A percentile compares a stretch with the other conserved stretches of the same genome.
Evolutionary conservation across 2,329 filamentous ascomycete species (phyloP).

Genomic region (Knufia fluminis): DNA sequence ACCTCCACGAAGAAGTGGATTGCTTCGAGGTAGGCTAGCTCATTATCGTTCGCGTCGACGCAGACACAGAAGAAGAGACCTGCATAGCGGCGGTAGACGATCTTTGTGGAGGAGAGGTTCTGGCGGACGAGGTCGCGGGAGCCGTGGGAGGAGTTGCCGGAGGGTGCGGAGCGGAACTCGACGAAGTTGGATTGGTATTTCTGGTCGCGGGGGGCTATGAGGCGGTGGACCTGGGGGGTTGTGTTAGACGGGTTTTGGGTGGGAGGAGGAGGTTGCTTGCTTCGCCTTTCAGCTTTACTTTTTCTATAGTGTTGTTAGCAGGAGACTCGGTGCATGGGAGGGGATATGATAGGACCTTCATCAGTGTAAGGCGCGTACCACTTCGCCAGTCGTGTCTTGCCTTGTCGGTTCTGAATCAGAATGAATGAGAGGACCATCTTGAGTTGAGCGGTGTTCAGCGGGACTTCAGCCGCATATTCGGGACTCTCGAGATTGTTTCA

Average conservation of each 20-base stretch:
- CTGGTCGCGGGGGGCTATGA: constrained; percentile 93
- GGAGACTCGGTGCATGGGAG: too few relatives aligned
- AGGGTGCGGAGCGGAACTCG: constrained; percentile 50
- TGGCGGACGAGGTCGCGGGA: constrained; percentile 20
- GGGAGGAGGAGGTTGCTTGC: constrained; percentile 36
- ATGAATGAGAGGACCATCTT: constrained; percentile 70
- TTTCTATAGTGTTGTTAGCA: constrained; percentile 45
- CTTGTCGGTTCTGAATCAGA: constrained; percentile 85
- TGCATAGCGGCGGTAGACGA: constrained; percentile 94
- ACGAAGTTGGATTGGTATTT: constrained; percentile 99
- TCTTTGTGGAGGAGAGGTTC: constrained; percentile 55
- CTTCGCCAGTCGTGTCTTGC: constrained; percentile 95
- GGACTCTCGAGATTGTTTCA: too few relatives aligned
- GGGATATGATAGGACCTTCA: constrained; percentile 40
- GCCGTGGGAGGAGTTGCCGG: constrained; percentile 10
- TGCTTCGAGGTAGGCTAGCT: constrained; percentile 90
- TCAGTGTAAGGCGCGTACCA: constrained; percentile 99
- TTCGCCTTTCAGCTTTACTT: constrained; percentile 98
- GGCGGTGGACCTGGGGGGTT: constrained; percentile 69
- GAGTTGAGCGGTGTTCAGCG: too few relatives aligned
- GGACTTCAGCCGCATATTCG: too few relatives aligned
- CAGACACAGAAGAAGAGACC: constrained; percentile 99
- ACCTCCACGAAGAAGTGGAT: constrained; percentile 99
- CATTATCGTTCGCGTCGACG: constrained; percentile 98
- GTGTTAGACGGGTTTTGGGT: neutral